Evolutionary conservation across 805 yeast genomes (phyloP), one percentile per base, ranked within the genome.

Genomic region (Tetrapisispora pingtungensis): DNA sequence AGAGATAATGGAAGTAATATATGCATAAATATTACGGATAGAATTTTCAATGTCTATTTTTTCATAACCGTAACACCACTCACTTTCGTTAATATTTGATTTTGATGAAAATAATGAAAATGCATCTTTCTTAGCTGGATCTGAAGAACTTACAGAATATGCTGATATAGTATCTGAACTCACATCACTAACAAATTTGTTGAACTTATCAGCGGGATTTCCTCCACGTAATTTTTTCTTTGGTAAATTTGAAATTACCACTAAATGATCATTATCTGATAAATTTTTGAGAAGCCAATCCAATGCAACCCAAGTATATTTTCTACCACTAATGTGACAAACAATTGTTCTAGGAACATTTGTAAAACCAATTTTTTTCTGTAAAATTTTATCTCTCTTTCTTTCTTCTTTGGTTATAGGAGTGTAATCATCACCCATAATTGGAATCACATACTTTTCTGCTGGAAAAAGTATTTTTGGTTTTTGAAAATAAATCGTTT

Each of bases 291-390:
- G 62, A 5, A 76, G 67, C 81, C 84, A 84, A 59, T 84, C 95
- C 24, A 84, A 61, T 1, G 87, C 80, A 8, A 82, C 86, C 95
- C 95, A 84, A 0, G 93, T 81, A 64, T 84, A 90, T 43, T 67
- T 70, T 48, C 90, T 67, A 3, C 87, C 94, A 50, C 80, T 71
- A 27, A 84, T 67, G 56, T 81, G 82, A 28, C 81, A 78, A 58
- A 84, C 56, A 4, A 84, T 67, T 1, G 73, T 72, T 53, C 89
- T 67, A 31, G 66, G 63, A 5, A 50, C 46, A 31, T 55, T 57
- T 5, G 61, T 53, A 17, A 46, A 56, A 17, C 62, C 65, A 10
- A 58, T 50, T 34, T 48, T 55, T 32, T 53, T 46, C 14, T 49
- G 45, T 15, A 61, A 37, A 6, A 62, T 46, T 36, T 45, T 49